A percentile compares a stretch with the other conserved stretches of the same genome.
Evolutionary conservation across 2,329 filamentous ascomycete genomes (phyloP).

Genomic region (Exophiala mesophila): DNA sequence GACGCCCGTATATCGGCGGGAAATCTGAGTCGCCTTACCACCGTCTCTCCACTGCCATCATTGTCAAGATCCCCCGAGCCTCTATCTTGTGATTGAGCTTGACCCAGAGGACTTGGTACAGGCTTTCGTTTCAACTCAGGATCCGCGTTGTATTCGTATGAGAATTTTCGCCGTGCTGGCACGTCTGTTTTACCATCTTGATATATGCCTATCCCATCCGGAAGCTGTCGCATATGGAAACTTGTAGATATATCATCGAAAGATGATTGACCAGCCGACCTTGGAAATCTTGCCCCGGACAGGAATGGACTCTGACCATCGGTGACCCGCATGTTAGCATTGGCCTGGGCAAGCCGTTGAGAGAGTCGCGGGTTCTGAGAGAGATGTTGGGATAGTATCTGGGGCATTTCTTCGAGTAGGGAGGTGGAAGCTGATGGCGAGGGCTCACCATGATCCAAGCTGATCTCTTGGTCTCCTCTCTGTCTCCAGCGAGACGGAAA

Average conservation of each 20-base stretch:
- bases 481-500: slow-evolving; percentile 30
- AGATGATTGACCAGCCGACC: neutral
- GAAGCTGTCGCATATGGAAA: neutral
- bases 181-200: neutral
- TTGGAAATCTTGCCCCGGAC: neutral
- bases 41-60: slow-evolving; percentile 20
- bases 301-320: neutral
- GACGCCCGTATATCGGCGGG: slow-evolving; percentile 13
- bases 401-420: neutral
- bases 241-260: neutral
- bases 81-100: neutral
- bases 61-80: slow-evolving; percentile 1
- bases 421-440: slow-evolving; percentile 22
- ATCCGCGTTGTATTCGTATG: neutral
- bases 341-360: neutral
- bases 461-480: slow-evolving; percentile 35
- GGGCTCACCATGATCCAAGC: slow-evolving; percentile 28
- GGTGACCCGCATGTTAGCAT: neutral
- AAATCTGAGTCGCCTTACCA: slow-evolving; percentile 18
- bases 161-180: neutral
- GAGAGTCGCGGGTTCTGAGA: neutral
- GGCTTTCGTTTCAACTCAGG: slow-evolving; percentile 19
- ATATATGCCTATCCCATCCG: neutral
- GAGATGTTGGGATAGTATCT: neutral
- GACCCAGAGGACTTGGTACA: slow-evolving; percentile 20